Base-by-base conservation (phyloP, 140 eudicot genomes). In the Flaveria floridana region DNA sequence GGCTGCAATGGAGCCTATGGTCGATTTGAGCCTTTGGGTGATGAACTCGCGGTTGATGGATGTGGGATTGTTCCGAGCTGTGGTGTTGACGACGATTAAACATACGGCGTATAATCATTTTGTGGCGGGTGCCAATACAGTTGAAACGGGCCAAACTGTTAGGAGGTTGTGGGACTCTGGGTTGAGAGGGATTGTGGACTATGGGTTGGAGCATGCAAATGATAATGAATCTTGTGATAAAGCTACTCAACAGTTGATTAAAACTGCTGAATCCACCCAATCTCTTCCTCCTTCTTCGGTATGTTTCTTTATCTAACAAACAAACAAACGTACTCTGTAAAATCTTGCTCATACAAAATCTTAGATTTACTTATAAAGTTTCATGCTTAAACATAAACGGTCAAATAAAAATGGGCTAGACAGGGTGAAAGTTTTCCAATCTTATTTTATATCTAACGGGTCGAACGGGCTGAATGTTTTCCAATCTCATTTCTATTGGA, bases 191-290 rank as follows among this genome's bases (percentile, higher is more conserved):
- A 94, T 94, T 96, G 42, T 94, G 76, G 90, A 86, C 82, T 94
- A 90, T 65, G 99, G 97, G 62, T 51, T 87, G 80, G 99, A 94
- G 34, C 99, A 90, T 80, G 94, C 96, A 1, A 73, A 66, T 48
- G 96, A 94, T 58, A 94, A 88, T 65, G 81, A 71, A 3, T 83
- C 89, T 6, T 94, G 99, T 84, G 97, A 94, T 76, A 69, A 70
- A 19, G 89, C 86, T 47, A 52, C 76, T 30, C 65, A 70, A 0
- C 87, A 82, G 64, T 72, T 94, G 67, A 71, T 90, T 6, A 78
- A 78, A 20, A 88, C 99, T 7, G 78, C 83, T 81, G 85, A 83
- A 72, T 78, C 87, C 1, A 72, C 87, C 15, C 84, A 82, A 50
- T 79, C 78, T 11, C 86, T 87, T 68, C 89, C 89, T 2, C 28